Evolutionary conservation across 768 basidiomycete species (phyloP).

Genomic region (Panellus pusillus): DNA sequence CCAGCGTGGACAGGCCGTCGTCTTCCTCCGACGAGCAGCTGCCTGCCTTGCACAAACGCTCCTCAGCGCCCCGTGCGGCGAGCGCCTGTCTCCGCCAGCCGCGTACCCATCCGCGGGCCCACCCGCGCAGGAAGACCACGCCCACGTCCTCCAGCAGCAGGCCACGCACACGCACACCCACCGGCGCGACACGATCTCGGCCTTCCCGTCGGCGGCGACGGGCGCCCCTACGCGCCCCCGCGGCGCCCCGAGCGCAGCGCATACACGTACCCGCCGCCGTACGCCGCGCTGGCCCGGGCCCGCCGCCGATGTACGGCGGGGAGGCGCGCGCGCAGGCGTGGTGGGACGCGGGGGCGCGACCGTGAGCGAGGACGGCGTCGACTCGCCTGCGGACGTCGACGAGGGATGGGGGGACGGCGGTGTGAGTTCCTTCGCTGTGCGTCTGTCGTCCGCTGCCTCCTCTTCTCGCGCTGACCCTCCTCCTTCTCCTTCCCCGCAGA

Average conservation of each 20-base stretch:
- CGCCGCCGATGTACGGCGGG: slow-evolving; percentile 9
- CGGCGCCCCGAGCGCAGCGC: slow-evolving; percentile 21
- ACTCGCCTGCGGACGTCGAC: no score
- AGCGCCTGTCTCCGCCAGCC: no score
- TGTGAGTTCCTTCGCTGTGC: slow-evolving; percentile 22
- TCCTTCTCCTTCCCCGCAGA: no score
- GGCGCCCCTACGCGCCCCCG: slow-evolving; percentile 23
- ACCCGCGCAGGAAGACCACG: no score
- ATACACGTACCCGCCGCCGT: slow-evolving; percentile 19
- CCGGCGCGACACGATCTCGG: slow-evolving; percentile 31
- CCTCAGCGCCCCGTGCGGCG: slow-evolving; percentile 49
- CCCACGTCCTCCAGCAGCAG: no score
- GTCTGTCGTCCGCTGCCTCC: neutral
- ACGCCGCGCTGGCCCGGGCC: slow-evolving; percentile 1
- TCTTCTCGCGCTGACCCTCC: neutral
- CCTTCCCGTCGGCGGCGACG: slow-evolving; percentile 27
- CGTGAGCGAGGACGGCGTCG: neutral
- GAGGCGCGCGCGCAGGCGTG: neutral
- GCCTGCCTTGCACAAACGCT: slow-evolving; percentile 53
- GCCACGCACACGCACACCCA: slow-evolving; percentile 15
- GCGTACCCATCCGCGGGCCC: no score
- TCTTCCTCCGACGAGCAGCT: neutral
- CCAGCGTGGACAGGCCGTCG: no score
- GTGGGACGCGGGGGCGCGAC: slow-evolving; percentile 13
- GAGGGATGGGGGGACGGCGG: slow-evolving; percentile 29